Conservation (phyloP, 192 early-diverging fungal genomes). For the Coemansia sp. region DNA sequence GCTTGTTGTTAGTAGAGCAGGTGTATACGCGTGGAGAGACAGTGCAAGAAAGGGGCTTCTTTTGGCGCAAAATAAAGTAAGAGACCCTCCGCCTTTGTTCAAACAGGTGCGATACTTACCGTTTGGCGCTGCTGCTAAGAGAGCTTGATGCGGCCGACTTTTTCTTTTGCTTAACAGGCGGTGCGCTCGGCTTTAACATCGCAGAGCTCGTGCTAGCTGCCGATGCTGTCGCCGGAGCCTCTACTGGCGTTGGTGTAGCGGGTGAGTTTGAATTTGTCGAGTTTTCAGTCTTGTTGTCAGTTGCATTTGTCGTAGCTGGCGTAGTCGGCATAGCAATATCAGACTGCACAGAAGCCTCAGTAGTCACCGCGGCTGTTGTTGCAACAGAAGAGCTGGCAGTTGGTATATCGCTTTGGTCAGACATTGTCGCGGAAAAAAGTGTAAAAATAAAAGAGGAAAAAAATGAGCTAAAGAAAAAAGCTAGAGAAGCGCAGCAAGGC, state of each 20-base stretch:
- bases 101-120: conserved; percentile 43
- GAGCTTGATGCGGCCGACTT: conserved; percentile 36
- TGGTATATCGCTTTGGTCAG: conserved; percentile 14
- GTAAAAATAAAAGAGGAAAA: not conserved
- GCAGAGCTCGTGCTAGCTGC: conserved; percentile 4
- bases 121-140: conserved; percentile 67
- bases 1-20: not conserved
- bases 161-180: conserved; percentile 39
- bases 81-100: not conserved
- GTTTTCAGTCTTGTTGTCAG: conserved; percentile 6
- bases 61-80: not conserved
- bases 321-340: not conserved
- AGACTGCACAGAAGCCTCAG: not conserved
- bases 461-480: not conserved
- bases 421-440: conserved; percentile 20
- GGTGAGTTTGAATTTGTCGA: conserved; percentile 2
- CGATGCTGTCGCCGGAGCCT: not conserved
- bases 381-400: conserved; percentile 10
- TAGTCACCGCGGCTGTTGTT: conserved; percentile 9
- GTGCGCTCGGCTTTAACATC: conserved; percentile 12
- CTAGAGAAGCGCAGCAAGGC: not conserved
- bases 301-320: not conserved
- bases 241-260: conserved; percentile 9
- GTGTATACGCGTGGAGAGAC: not conserved
- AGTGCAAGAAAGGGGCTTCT: not conserved